These are phyloP conservation scores for Pleurotus citrinopileatus DNA, from an alignment of 768 basidiomycete species.

Conservation along the genomic window DNA sequence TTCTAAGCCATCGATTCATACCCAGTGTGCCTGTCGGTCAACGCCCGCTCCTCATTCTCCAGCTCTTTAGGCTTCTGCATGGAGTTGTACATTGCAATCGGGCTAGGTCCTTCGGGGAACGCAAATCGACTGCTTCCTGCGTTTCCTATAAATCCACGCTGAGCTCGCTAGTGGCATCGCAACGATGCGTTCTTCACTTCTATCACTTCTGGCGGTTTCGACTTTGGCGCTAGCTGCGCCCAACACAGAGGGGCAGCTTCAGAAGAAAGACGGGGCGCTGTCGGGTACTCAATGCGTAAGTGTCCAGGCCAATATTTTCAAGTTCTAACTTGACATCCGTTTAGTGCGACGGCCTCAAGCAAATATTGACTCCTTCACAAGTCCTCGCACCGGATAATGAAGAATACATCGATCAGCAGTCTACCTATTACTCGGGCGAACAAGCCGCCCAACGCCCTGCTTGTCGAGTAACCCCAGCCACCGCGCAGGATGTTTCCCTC, in stretches of 20 bases:
- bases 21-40: too few relatives aligned
- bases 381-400: background rate
- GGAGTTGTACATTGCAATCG: too few relatives aligned
- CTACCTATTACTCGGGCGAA: slow-evolving; percentile 3
- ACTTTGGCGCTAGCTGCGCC: background rate
- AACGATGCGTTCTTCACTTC: background rate
- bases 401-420: background rate
- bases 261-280: background rate
- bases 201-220: background rate
- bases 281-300: background rate
- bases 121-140: too few relatives aligned
- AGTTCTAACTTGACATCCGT: background rate
- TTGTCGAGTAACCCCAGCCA: background rate
- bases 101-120: too few relatives aligned
- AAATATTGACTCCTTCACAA: background rate
- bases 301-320: background rate
- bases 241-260: background rate
- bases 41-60: too few relatives aligned
- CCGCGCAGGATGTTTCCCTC: slow-evolving; percentile 3
- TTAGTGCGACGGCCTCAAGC: background rate
- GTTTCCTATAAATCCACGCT: too few relatives aligned
- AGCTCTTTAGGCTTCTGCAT: too few relatives aligned
- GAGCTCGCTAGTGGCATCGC: too few relatives aligned
- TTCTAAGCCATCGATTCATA: too few relatives aligned
- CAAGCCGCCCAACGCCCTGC: background rate